Base-by-base conservation (phyloP, 208 protist species). In the Trypanosoma platydactyli region DNA sequence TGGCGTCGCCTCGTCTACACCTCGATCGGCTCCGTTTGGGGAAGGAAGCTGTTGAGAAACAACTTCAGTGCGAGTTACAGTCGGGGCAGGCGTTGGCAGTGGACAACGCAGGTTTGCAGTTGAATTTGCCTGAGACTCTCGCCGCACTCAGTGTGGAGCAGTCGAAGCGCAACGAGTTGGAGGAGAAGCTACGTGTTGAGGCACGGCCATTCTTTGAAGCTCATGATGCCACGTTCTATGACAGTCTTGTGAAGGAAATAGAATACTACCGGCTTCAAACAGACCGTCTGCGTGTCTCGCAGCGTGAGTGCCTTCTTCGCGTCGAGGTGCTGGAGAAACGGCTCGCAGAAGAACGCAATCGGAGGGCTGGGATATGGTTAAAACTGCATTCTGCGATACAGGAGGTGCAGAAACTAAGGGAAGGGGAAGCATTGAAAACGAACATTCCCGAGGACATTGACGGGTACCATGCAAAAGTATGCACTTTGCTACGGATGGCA, bases 251-350 rank as follows among this genome's bases (percentile, higher is more conserved):
- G 1, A 75, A 79, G 38, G 84, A 93, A 57, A 76, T 75, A 2
- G 79, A 90, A 57, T 93, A 84, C 68, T 93, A 77, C 71, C 79
- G 80, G 65, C 50, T 93, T 42, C 83, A 90, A 59, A 50, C 50
- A 11, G 81, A 90, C 29, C 72, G 82, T 12, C 24, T 79, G 22
- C 60, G 68, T 33, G 62, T 56, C 16, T 46, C 62, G 12, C 40
- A 68, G 16, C 24, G 46, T 1, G 63, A 79, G 35, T 57, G 50
- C 18, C 60, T 77, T 45, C 65, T 77, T 0, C 57, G 72, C 9
- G 50, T 73, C 29, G 67, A 74, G 18, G 41, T 71, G 18, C 24
- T 90, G 11, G 18, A 77, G 40, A 58, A 42, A 0, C 66, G 71
- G 1, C 63, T 89, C 29, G 46, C 58, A 45, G 44, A 57, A 22